A percentile compares a stretch with the other conserved stretches of the same genome.
Conservation (phyloP, 441 rosid species). For the Biscutella laevigata region DNA sequence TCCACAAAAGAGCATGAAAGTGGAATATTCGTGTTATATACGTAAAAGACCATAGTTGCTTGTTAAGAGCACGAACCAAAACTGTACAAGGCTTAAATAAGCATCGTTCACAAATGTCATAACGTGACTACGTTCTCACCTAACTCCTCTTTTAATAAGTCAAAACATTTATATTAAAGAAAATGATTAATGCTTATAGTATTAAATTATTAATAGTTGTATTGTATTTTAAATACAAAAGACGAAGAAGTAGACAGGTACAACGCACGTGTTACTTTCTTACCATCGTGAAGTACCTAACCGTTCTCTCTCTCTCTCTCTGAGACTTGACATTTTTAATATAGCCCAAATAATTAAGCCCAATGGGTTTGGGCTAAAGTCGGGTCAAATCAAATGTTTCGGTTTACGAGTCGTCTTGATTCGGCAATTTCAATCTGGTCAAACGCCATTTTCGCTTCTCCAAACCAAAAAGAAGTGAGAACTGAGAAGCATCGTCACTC, state of each 20-base stretch:
- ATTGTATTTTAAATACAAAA: no score
- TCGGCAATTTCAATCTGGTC: not conserved
- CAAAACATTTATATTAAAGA: not conserved
- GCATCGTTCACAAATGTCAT: conserved; percentile 7
- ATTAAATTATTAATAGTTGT: no score
- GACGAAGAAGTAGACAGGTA: no score
- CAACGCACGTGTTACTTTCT: conserved; percentile 14
- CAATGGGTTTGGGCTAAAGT: conserved; percentile 1
- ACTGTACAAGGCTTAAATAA: not conserved
- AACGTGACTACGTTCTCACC: conserved; percentile 14
- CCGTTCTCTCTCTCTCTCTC: not conserved
- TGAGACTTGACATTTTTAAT: not conserved
- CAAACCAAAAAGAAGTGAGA: no score
- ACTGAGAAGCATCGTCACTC: conserved; percentile 11
- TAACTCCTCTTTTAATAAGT: conserved; percentile 2
- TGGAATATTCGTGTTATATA: conserved; percentile 19
- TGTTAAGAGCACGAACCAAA: not conserved
- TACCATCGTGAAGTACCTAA: not conserved
- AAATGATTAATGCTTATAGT: no score
- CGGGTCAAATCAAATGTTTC: not conserved
- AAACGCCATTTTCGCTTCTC: conserved; percentile 8
- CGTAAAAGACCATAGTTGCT: conserved; percentile 1
- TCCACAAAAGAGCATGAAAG: conserved; percentile 16
- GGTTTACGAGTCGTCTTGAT: not conserved
- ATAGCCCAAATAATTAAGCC: not conserved